These are phyloP conservation scores for Botryosphaeria dothidea DNA, from an alignment of 2,329 filamentous ascomycete genomes.

Conservation along the genomic window DNA sequence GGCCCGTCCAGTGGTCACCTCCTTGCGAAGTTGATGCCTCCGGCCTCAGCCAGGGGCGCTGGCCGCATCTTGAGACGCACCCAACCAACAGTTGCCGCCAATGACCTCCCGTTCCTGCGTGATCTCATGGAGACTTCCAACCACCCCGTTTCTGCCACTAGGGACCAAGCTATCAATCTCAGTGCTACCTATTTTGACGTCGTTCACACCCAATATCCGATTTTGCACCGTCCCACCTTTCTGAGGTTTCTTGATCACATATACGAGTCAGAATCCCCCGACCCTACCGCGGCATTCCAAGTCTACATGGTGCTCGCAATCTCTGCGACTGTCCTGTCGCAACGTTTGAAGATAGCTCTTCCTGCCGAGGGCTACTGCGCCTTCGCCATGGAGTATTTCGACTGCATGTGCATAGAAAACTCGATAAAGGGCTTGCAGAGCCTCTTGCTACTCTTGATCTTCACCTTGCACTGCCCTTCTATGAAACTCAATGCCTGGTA, in stretches of 20 bases:
- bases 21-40: slow-evolving; percentile 52
- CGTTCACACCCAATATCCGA: slow-evolving; percentile 52
- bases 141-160: slow-evolving; percentile 26
- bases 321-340: slow-evolving; percentile 48
- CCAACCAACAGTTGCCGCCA: background rate
- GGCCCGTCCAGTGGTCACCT: slow-evolving; percentile 59
- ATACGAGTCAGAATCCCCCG: slow-evolving; percentile 21
- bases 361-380: slow-evolving; percentile 53
- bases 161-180: slow-evolving; percentile 45
- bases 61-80: slow-evolving; percentile 11
- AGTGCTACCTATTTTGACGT: slow-evolving; percentile 51
- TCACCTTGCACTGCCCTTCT: slow-evolving; percentile 53
- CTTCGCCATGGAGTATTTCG: slow-evolving; percentile 49
- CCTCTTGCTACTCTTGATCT: slow-evolving; percentile 49
- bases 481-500: slow-evolving; percentile 56
- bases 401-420: slow-evolving; percentile 49
- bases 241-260: slow-evolving; percentile 35
- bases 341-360: slow-evolving; percentile 46
- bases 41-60: slow-evolving; percentile 33
- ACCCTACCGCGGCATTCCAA: slow-evolving; percentile 46
- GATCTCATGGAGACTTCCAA: background rate
- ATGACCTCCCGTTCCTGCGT: background rate
- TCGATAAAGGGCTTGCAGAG: slow-evolving; percentile 54
- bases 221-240: slow-evolving; percentile 50
- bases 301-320: slow-evolving; percentile 57